Percentiles rank a stretch among this genome's conserved stretches.
Conservation (phyloP, 2,329 filamentous ascomycete genomes). For the Taxawa tesnikishii region DNA sequence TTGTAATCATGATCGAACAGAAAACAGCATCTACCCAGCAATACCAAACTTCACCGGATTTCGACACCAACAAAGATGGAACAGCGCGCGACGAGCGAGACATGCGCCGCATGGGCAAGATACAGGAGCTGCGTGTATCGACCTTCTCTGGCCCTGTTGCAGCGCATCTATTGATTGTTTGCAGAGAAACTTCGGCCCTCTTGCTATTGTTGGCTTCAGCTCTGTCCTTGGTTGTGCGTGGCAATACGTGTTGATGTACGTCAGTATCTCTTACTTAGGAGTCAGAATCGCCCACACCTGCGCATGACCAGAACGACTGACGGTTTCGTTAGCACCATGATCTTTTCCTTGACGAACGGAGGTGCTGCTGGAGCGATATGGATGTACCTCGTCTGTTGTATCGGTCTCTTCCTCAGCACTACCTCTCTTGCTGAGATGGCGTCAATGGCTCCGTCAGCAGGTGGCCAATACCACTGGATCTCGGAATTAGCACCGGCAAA, state of each 20-base stretch:
- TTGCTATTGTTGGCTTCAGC: constrained; percentile 16
- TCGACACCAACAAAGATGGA: neutral
- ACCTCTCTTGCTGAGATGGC: constrained; percentile 38
- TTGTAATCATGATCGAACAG: neutral
- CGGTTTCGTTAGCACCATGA: neutral
- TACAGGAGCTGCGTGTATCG: constrained; percentile 12
- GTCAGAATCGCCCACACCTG: neutral
- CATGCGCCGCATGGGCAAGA: constrained; percentile 18
- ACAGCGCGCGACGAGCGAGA: constrained; percentile 5
- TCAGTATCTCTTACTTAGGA: neutral
- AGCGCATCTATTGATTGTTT: constrained; percentile 3
- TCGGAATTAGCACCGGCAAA: constrained; percentile 32
- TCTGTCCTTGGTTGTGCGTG: constrained; percentile 16
- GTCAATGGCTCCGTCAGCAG: constrained; percentile 43
- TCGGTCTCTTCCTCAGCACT: constrained; percentile 29
- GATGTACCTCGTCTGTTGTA: constrained; percentile 36
- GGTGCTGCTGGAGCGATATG: constrained; percentile 43
- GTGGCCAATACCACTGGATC: constrained; percentile 49
- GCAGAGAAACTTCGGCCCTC: constrained; percentile 16
- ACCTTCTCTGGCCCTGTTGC: neutral
- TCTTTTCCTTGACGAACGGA: constrained; percentile 28
- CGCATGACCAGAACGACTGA: neutral
- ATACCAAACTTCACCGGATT: no score
- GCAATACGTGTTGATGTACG: constrained; percentile 11
- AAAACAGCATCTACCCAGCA: neutral